Percentiles rank a stretch among this genome's conserved stretches.
Conservation (phyloP, 2,329 filamentous ascomycete species). For the Nannizziopsis arthrosporioides region DNA sequence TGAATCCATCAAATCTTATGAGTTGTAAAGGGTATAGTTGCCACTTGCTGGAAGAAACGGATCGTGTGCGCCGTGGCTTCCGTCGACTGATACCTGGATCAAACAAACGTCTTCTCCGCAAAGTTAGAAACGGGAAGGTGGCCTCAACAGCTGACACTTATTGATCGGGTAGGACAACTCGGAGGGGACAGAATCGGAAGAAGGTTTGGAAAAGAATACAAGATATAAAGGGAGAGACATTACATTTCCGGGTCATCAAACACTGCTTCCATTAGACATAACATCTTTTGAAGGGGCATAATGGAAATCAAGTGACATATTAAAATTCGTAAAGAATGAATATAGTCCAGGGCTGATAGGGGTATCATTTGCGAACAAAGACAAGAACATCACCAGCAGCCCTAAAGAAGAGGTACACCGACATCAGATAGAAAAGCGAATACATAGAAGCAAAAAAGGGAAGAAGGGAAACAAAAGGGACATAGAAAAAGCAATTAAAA, state of each 20-base stretch:
- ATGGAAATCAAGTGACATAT: not conserved
- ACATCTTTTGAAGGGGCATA: not conserved
- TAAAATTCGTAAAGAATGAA: slow-evolving; percentile 1
- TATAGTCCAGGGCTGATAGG: slow-evolving; percentile 1
- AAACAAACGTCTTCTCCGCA: not conserved
- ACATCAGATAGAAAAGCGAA: slow-evolving; percentile 5
- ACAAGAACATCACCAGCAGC: slow-evolving; percentile 1
- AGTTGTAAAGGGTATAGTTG: not conserved
- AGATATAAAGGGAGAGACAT: too few relatives aligned
- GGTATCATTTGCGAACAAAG: slow-evolving; percentile 7
- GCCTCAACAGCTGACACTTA: not conserved
- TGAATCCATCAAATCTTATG: not conserved
- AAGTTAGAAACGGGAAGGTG: not conserved
- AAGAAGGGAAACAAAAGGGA: not conserved
- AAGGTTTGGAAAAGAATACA: too few relatives aligned
- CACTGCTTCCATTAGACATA: not conserved
- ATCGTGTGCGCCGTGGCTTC: not conserved
- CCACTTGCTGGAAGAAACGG: not conserved
- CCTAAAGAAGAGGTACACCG: slow-evolving; percentile 3
- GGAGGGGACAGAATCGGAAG: too few relatives aligned
- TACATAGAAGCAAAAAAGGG: not conserved
- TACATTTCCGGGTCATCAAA: not conserved
- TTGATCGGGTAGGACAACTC: too few relatives aligned
- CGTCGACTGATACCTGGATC: not conserved
- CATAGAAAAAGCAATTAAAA: not conserved